Percentiles rank a stretch among this genome's conserved stretches.
phyloP scores from a whole-genome alignment of 2,329 filamentous ascomycete genomes.

The Lasiodiplodia theobromae region DNA sequence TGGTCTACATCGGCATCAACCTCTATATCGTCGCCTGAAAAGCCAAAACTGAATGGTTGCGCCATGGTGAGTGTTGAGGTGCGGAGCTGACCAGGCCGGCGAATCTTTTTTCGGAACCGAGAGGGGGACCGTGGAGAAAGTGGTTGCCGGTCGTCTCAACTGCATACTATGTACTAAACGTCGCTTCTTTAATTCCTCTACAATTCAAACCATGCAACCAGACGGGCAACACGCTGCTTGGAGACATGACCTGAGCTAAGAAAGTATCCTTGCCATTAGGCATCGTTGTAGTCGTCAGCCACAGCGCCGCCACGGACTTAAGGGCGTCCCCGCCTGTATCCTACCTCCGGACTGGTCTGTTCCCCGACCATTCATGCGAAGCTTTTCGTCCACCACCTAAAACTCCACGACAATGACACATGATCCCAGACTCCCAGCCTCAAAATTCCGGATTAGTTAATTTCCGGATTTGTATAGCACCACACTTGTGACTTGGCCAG shows the following conservation, averaged over 20 bases:
- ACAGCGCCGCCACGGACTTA: not conserved
- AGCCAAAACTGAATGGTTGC: conserved; percentile 63
- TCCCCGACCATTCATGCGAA: not conserved
- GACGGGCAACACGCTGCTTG: too few relatives aligned
- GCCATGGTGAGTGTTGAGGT: conserved; percentile 19
- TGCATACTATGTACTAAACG: too few relatives aligned
- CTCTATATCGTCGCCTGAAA: conserved; percentile 66
- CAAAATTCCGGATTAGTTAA: not conserved
- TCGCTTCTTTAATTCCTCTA: not conserved
- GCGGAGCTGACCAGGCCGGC: not conserved
- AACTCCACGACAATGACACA: not conserved
- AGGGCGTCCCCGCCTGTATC: not conserved
- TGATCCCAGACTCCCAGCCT: not conserved
- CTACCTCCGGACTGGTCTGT: not conserved
- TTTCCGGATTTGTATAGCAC: not conserved
- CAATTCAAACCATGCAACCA: not conserved
- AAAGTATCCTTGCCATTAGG: not conserved
- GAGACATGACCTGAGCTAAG: not conserved
- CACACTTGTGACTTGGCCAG: not conserved
- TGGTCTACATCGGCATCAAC: conserved; percentile 50
- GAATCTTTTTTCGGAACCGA: conserved; percentile 20
- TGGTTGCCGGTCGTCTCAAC: not conserved
- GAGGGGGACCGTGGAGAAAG: not conserved
- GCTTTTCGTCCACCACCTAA: not conserved
- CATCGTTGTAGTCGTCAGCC: not conserved